Conservation (phyloP, 2,329 filamentous ascomycete genomes). For the Didymella glomerata region DNA sequence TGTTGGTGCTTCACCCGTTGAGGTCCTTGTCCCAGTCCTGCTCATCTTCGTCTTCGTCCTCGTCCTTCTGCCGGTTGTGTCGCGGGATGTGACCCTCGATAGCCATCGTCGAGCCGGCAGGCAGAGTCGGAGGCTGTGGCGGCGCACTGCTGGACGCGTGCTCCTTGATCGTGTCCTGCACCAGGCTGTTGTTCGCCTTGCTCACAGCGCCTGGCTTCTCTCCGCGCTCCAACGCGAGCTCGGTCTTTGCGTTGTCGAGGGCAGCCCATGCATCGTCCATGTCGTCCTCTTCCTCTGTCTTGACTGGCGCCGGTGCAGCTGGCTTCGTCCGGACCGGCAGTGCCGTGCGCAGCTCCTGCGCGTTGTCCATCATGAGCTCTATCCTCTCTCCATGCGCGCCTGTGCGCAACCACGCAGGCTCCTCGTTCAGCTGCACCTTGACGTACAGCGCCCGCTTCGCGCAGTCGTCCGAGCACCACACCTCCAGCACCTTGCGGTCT, state of each 20-base stretch:
- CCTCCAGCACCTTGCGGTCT: conserved; percentile 74
- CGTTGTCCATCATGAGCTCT: conserved; percentile 52
- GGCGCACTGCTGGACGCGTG: conserved; percentile 30
- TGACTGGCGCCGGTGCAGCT: conserved; percentile 11
- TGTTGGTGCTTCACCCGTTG: conserved; percentile 28
- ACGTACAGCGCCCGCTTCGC: conserved; percentile 82
- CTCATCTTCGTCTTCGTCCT: conserved; percentile 37
- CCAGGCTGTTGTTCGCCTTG: conserved; percentile 45
- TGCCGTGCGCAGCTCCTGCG: conserved; percentile 35
- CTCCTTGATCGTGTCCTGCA: conserved; percentile 46
- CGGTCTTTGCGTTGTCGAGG: conserved; percentile 45
- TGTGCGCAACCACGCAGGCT: conserved; percentile 83
- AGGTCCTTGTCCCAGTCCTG: conserved; percentile 50
- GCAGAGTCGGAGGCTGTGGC: conserved; percentile 40
- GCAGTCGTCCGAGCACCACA: conserved; percentile 86
- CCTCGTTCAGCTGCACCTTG: conserved; percentile 85
- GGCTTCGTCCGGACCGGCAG: conserved; percentile 44
- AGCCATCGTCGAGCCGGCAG: conserved; percentile 43
- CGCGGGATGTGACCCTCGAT: conserved; percentile 52
- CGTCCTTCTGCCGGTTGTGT: conserved; percentile 24
- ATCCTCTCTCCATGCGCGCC: conserved; percentile 55
- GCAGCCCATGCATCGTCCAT: conserved; percentile 46
- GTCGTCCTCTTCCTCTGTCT: conserved; percentile 44
- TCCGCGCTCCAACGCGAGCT: conserved; percentile 56
- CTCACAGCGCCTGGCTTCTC: conserved; percentile 47